These are phyloP conservation scores for Abortiporus biennis DNA, from an alignment of 1,284 basidiomycete species.

Conservation along the genomic window DNA sequence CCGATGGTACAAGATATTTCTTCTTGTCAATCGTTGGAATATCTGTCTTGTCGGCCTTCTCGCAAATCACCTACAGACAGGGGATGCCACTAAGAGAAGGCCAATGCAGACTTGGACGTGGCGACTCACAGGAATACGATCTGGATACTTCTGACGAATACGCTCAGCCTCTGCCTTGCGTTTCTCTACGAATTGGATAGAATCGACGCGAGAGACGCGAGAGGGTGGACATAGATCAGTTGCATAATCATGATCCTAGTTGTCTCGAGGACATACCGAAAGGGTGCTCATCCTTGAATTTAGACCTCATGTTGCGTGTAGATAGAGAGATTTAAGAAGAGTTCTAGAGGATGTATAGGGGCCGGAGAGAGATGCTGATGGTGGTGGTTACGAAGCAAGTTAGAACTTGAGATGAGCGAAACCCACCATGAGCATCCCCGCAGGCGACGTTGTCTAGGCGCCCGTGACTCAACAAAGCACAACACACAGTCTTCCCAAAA, in stretches of 20 bases:
- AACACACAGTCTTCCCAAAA: conserved; percentile 23
- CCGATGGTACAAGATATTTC: conserved; percentile 98
- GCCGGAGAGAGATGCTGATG: conserved; percentile 5
- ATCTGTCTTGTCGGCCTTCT: conserved; percentile 98
- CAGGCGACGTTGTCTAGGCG: conserved; percentile 21
- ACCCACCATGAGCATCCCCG: too few relatives aligned
- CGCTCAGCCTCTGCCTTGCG: conserved; percentile 97
- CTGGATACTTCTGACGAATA: conserved; percentile 97
- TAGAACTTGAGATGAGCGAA: too few relatives aligned
- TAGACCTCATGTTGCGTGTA: conserved; percentile 75
- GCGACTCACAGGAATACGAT: conserved; percentile 83
- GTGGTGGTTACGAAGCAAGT: conserved; percentile 13
- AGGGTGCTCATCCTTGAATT: conserved; percentile 99
- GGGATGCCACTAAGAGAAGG: conserved; percentile 6
- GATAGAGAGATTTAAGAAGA: conserved; percentile 2
- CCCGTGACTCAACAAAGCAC: conserved; percentile 29
- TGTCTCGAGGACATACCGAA: conserved; percentile 72
- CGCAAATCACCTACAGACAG: conserved; percentile 86
- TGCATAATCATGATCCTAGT: conserved; percentile 3
- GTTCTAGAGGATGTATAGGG: conserved; percentile 10
- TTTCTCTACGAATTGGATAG: conserved; percentile 69
- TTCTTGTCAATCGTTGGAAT: conserved; percentile 99
- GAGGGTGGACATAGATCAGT: conserved; percentile 14
- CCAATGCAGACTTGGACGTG: too few relatives aligned
- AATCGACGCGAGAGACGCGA: conserved; percentile 19